Evolutionary conservation across 2,329 filamentous ascomycete species (phyloP).

Genomic region (Diplodia corticola): DNA sequence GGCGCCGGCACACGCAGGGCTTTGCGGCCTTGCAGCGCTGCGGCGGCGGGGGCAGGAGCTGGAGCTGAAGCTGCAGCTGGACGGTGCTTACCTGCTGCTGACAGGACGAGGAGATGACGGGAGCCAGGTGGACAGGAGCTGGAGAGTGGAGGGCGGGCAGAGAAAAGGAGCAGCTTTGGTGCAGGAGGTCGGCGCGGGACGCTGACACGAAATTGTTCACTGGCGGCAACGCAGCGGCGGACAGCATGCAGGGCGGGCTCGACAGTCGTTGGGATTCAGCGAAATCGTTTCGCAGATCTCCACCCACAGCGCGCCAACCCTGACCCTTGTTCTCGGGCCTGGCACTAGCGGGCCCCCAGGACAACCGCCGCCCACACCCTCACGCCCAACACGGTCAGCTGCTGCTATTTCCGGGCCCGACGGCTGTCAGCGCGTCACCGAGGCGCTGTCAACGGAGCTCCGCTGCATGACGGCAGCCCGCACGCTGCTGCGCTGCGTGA

Average conservation of each 20-base stretch:
- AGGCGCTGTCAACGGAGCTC: not conserved
- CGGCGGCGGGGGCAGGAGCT: not conserved
- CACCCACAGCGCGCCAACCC: not conserved
- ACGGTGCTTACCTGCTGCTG: constrained; percentile 11
- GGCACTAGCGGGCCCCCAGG: not conserved
- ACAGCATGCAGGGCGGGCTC: not conserved
- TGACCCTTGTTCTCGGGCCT: not conserved
- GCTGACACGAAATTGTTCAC: constrained; percentile 11
- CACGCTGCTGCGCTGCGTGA: not conserved
- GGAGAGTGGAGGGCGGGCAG: not conserved
- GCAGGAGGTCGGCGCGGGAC: not conserved
- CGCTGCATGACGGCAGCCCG: constrained; percentile 1
- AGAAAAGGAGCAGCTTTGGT: not conserved
- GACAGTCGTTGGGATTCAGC: not conserved
- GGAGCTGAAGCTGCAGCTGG: not conserved
- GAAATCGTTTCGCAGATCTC: not conserved
- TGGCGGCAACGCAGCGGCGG: constrained; percentile 1
- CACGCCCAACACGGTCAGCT: not conserved
- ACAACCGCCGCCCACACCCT: not conserved
- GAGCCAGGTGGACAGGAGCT: not conserved
- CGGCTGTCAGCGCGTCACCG: not conserved
- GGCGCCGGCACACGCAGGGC: constrained; percentile 7
- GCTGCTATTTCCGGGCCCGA: not conserved
- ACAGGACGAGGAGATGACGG: constrained; percentile 5
- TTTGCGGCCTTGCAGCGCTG: too few relatives aligned